Conservation (phyloP, 768 basidiomycete genomes). For the Dioszegia aurantiaca region DNA sequence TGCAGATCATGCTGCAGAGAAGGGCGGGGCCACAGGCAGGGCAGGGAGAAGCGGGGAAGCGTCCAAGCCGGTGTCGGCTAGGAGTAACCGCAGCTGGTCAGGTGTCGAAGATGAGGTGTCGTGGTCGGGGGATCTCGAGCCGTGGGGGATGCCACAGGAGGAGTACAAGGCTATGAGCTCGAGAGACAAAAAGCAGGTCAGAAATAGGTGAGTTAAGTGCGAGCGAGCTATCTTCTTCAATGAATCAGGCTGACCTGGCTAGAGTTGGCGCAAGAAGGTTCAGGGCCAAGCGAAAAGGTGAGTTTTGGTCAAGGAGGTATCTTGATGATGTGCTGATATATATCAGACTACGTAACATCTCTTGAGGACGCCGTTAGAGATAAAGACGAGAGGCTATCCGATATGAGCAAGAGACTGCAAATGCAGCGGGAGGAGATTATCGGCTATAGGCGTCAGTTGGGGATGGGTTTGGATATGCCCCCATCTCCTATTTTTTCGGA, state of each 20-base stretch:
- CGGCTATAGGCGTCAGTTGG: constrained; percentile 28
- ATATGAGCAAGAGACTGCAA: constrained; percentile 16
- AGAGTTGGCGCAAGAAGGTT: constrained; percentile 29
- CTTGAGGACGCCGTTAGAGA: constrained; percentile 23
- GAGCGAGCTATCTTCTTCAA: background rate
- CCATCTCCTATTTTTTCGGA: background rate
- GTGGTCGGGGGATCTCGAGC: constrained; percentile 23
- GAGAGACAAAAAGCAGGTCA: constrained; percentile 45
- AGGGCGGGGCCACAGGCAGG: too few species aligned
- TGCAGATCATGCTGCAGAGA: too few species aligned
- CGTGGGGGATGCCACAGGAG: constrained; percentile 48
- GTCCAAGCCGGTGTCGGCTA: background rate
- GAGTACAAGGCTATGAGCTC: constrained; percentile 43
- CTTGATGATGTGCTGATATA: constrained; percentile 6
- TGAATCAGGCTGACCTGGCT: background rate
- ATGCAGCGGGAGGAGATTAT: constrained; percentile 33
- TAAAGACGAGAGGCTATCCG: constrained; percentile 26
- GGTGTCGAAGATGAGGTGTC: background rate
- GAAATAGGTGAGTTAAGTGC: constrained; percentile 37
- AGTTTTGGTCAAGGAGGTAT: constrained; percentile 13
- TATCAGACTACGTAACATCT: constrained; percentile 36
- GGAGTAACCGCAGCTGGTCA: constrained; percentile 2
- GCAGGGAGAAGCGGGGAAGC: background rate
- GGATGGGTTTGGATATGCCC: constrained; percentile 12
- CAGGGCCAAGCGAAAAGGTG: constrained; percentile 39